A percentile compares a stretch with the other conserved stretches of the same genome.
Evolutionary conservation across 805 yeast species (phyloP).

Genomic region (Candida maltosa): DNA sequence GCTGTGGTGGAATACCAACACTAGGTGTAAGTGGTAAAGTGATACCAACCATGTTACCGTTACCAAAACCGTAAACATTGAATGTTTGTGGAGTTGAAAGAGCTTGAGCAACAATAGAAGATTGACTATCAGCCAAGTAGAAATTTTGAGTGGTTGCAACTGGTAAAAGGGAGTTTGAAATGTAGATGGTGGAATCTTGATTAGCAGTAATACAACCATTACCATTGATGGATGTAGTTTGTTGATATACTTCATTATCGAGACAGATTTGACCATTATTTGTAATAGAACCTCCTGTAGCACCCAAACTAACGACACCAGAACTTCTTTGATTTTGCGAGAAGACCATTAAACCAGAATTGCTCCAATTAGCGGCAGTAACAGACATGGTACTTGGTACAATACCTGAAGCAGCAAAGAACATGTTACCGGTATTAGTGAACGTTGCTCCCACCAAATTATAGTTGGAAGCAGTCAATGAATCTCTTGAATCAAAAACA

Average conservation of each 20-base stretch:
- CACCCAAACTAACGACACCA: slow-evolving; percentile 14
- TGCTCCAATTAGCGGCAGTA: slow-evolving; percentile 12
- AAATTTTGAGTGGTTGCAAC: slow-evolving; percentile 14
- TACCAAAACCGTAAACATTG: slow-evolving; percentile 23
- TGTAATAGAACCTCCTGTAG: slow-evolving; percentile 11
- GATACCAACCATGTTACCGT: slow-evolving; percentile 18
- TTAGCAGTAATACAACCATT: slow-evolving; percentile 21
- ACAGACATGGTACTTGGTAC: slow-evolving; percentile 12
- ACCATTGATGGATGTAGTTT: slow-evolving; percentile 17
- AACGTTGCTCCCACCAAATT: slow-evolving; percentile 13
- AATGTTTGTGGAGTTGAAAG: slow-evolving; percentile 13
- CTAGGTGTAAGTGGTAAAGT: slow-evolving; percentile 6
- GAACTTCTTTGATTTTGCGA: slow-evolving; percentile 9
- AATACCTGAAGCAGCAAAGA: slow-evolving; percentile 17
- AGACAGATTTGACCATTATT: slow-evolving; percentile 27
- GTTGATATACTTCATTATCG: slow-evolving; percentile 17
- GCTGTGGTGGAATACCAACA: slow-evolving; percentile 1
- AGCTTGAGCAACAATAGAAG: slow-evolving; percentile 15
- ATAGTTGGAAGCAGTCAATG: slow-evolving; percentile 15
- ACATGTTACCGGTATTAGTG: slow-evolving; percentile 21
- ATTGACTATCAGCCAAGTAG: slow-evolving; percentile 14
- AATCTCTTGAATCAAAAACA: slow-evolving; percentile 17
- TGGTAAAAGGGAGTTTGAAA: slow-evolving; percentile 12
- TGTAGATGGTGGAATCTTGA: slow-evolving; percentile 9
- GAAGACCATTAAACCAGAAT: slow-evolving; percentile 17